A percentile compares a stretch with the other conserved stretches of the same genome.
Evolutionary conservation across 805 yeast species (phyloP).

Genomic region (Metschnikowia amazonensis): DNA sequence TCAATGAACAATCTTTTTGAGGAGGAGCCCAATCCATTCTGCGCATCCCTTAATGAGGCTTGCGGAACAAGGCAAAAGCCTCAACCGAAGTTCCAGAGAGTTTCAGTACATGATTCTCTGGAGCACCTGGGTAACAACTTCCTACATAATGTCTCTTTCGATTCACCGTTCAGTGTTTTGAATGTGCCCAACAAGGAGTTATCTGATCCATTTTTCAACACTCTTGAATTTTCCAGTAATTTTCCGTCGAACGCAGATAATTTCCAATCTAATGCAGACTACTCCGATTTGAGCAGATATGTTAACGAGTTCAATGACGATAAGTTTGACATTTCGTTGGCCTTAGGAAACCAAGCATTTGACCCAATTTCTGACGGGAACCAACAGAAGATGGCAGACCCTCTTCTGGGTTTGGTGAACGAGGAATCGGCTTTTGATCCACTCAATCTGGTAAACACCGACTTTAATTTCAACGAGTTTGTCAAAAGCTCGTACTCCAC

Average conservation of each 20-base stretch:
- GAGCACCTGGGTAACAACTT: conserved; percentile 9
- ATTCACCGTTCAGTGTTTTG: conserved; percentile 3
- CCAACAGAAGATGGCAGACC: conserved; percentile 27
- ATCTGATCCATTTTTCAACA: conserved; percentile 1
- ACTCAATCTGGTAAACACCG: conserved; percentile 27
- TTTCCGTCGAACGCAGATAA: not conserved
- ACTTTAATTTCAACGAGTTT: conserved; percentile 38
- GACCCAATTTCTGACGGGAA: conserved; percentile 10
- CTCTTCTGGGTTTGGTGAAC: conserved; percentile 43
- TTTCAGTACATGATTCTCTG: conserved; percentile 4
- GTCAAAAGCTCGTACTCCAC: conserved; percentile 30
- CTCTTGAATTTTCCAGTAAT: not conserved
- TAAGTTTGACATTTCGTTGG: conserved; percentile 52
- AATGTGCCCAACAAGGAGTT: conserved; percentile 1
- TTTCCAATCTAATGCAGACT: not conserved
- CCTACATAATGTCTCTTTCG: not conserved
- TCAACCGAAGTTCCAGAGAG: conserved; percentile 45
- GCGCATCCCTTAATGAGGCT: conserved; percentile 70
- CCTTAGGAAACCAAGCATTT: conserved; percentile 34
- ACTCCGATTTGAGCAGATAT: not conserved
- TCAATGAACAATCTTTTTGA: conserved; percentile 39
- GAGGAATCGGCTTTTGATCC: conserved; percentile 61
- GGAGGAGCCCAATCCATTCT: conserved; percentile 71
- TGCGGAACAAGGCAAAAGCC: conserved; percentile 78
- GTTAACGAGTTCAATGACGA: conserved; percentile 35